Conservation (phyloP, 495 filamentous ascomycete species). For the Lentithecium fluviatile region DNA sequence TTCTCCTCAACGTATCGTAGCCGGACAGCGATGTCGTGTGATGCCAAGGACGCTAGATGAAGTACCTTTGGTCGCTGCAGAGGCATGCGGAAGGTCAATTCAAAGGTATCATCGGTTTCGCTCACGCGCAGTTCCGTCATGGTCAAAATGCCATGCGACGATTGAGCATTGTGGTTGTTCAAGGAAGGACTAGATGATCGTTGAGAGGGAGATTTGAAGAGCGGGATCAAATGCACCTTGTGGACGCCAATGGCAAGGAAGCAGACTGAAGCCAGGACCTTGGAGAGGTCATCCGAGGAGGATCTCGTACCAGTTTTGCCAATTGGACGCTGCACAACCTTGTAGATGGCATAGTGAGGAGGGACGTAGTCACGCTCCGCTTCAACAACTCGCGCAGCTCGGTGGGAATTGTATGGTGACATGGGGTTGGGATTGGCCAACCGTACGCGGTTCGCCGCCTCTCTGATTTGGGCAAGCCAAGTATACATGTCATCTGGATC, state of each 20-base stretch:
- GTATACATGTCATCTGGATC: conserved; percentile 71
- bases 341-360: conserved; percentile 72
- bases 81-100: conserved; percentile 75
- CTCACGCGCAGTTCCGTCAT: conserved; percentile 67
- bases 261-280: conserved; percentile 67
- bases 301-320: conserved; percentile 58
- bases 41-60: conserved; percentile 75
- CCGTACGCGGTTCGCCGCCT: conserved; percentile 56
- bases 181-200: conserved; percentile 57
- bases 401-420: conserved; percentile 59
- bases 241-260: conserved; percentile 85
- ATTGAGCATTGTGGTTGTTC: conserved; percentile 49
- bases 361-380: conserved; percentile 73
- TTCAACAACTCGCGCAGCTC: conserved; percentile 66
- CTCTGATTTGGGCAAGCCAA: conserved; percentile 69
- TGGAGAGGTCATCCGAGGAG: conserved; percentile 75
- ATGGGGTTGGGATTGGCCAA: conserved; percentile 56
- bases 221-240: conserved; percentile 75
- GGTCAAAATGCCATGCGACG: conserved; percentile 71
- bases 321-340: conserved; percentile 73
- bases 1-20: conserved; percentile 72
- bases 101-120: conserved; percentile 78
- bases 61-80: conserved; percentile 61
- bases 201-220: conserved; percentile 59
- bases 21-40: conserved; percentile 71